These are phyloP conservation scores for Chaetomidium leptoderma DNA, from an alignment of 495 filamentous ascomycete genomes.

Conservation along the genomic window DNA sequence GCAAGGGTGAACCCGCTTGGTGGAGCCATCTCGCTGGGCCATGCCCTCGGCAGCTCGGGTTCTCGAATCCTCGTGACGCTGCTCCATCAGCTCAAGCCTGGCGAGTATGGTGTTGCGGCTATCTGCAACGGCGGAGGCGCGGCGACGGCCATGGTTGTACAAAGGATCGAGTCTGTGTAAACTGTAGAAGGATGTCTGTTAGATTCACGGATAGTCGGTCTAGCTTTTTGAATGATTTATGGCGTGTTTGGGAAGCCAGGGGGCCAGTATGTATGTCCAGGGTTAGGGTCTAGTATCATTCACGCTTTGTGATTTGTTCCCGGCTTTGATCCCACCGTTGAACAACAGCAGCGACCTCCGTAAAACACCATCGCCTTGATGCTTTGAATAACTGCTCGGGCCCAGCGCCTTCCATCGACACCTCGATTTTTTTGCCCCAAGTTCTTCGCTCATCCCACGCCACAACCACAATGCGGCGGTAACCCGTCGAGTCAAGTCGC, in stretches of 20 bases:
- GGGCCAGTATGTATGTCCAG: neutral
- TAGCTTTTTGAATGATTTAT: neutral
- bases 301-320: too few species aligned
- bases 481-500: neutral
- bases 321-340: too few species aligned
- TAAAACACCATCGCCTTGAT: too few species aligned
- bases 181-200: too few species aligned
- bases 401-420: too few species aligned
- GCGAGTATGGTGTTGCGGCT: conserved; percentile 90
- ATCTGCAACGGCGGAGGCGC: conserved; percentile 97
- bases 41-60: conserved; percentile 90
- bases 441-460: neutral
- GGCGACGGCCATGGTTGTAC: conserved; percentile 86
- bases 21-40: conserved; percentile 90
- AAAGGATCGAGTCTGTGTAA: conserved; percentile 69
- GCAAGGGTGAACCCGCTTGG: conserved; percentile 82
- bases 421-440: neutral
- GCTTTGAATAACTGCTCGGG: too few species aligned
- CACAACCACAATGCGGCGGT: neutral
- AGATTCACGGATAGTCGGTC: too few species aligned
- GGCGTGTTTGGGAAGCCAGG: too few species aligned
- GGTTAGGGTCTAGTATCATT: conserved; percentile 17
- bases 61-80: conserved; percentile 87
- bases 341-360: too few species aligned
- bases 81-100: conserved; percentile 82